A percentile compares a stretch with the other conserved stretches of the same genome.
Evolutionary conservation across 2,329 filamentous ascomycete genomes (phyloP).

Genomic region (Fusarium subtropicale): DNA sequence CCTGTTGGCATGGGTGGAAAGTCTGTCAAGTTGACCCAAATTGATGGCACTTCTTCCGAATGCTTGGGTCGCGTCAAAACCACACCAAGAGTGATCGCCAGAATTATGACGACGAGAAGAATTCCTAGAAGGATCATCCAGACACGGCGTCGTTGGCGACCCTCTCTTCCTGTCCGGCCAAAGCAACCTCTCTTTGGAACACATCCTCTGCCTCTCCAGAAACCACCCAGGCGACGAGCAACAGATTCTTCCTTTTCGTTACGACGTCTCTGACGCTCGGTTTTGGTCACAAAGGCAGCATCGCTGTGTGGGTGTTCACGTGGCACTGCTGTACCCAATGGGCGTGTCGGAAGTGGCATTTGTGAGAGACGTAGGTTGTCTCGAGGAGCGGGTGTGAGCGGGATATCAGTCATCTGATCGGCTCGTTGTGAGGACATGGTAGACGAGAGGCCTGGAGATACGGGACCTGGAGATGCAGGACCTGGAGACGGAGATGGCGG

Average conservation of each 20-base stretch:
- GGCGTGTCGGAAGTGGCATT: slow-evolving; percentile 56
- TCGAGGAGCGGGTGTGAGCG: slow-evolving; percentile 58
- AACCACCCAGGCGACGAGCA: slow-evolving; percentile 67
- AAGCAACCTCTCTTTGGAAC: slow-evolving; percentile 73
- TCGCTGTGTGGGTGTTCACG: slow-evolving; percentile 58
- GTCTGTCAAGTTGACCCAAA: slow-evolving; percentile 86
- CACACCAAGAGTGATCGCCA: slow-evolving; percentile 69
- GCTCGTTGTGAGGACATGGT: slow-evolving; percentile 72
- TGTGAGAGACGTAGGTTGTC: slow-evolving; percentile 32
- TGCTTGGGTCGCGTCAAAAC: slow-evolving; percentile 57
- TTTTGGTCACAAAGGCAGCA: slow-evolving; percentile 56
- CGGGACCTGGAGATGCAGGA: slow-evolving; percentile 61
- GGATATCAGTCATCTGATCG: slow-evolving; percentile 70
- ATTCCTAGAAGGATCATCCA: slow-evolving; percentile 65
- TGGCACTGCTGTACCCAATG: slow-evolving; percentile 59
- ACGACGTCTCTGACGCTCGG: slow-evolving; percentile 64
- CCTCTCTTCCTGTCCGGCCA: slow-evolving; percentile 71
- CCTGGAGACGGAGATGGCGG: slow-evolving; percentile 68
- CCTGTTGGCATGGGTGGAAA: slow-evolving; percentile 91
- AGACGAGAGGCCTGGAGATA: slow-evolving; percentile 71
- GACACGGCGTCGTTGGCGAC: slow-evolving; percentile 70
- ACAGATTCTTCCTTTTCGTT: slow-evolving; percentile 74
- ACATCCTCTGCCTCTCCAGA: slow-evolving; percentile 74
- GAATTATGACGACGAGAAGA: slow-evolving; percentile 65
- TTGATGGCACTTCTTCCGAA: slow-evolving; percentile 53